phyloP scores from a whole-genome alignment of 2,329 filamentous ascomycete species.

The Penicillium frequentans region DNA sequence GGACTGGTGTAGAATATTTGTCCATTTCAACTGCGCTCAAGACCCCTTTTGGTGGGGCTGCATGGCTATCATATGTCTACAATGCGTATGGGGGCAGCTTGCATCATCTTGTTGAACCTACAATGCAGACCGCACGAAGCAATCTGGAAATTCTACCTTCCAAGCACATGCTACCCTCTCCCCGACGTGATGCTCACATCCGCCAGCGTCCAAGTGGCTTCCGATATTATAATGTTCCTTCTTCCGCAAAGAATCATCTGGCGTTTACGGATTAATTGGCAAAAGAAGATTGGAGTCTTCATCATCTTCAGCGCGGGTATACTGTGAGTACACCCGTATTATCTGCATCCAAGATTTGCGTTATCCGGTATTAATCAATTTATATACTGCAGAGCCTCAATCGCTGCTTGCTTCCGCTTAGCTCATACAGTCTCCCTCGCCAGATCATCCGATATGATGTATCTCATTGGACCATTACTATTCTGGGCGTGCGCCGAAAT shows the following conservation, averaged over 20 bases:
- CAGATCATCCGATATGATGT: conserved; percentile 28
- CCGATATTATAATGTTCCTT: conserved; percentile 34
- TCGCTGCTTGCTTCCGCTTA: conserved; percentile 43
- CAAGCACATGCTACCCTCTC: conserved; percentile 32
- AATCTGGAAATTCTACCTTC: conserved; percentile 36
- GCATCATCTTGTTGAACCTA: conserved; percentile 35
- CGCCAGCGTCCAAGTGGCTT: conserved; percentile 33
- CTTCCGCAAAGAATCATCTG: conserved; percentile 40
- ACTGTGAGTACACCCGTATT: conserved; percentile 22
- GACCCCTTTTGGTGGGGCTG: conserved; percentile 40
- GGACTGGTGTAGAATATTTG: conserved; percentile 46
- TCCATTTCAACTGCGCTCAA: conserved; percentile 22
- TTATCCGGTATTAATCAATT: background rate
- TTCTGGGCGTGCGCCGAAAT: conserved; percentile 50
- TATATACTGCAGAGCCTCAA: conserved; percentile 35
- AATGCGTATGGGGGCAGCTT: conserved; percentile 30
- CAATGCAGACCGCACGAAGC: conserved; percentile 35
- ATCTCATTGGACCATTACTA: conserved; percentile 39
- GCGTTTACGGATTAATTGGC: conserved; percentile 30
- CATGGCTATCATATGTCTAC: conserved; percentile 29
- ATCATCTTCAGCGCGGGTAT: conserved; percentile 35
- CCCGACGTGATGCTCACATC: conserved; percentile 30
- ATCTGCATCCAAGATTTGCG: background rate
- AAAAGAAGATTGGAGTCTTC: conserved; percentile 33
- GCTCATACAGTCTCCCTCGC: conserved; percentile 15